phyloP scores from a whole-genome alignment of 371 early-diverging fungal species.

The Dichotomocladium elegans region DNA sequence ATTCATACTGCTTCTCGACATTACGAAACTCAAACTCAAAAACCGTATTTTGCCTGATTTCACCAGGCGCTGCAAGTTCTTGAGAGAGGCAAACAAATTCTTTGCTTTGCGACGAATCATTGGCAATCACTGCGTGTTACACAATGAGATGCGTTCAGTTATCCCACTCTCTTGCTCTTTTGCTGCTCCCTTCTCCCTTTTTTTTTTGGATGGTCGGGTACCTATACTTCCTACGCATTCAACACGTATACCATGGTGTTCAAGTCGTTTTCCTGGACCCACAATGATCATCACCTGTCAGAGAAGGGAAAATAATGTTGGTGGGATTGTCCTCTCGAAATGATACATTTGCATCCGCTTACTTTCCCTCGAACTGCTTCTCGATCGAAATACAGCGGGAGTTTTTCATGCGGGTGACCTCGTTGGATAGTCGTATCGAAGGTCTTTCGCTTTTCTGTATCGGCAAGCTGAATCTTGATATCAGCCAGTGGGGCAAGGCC shows the following conservation, averaged over 20 bases:
- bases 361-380: slow-evolving; percentile 95
- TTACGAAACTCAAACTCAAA: slow-evolving; percentile 90
- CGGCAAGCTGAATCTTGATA: neutral
- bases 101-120: slow-evolving; percentile 92
- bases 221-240: slow-evolving; percentile 95
- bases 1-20: slow-evolving; percentile 90
- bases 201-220: slow-evolving; percentile 33
- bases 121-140: slow-evolving; percentile 83
- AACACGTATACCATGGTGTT: slow-evolving; percentile 96
- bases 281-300: slow-evolving; percentile 78
- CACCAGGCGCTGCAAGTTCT: slow-evolving; percentile 89
- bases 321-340: too few relatives aligned
- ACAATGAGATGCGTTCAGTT: neutral
- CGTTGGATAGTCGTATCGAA: neutral
- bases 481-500: slow-evolving; percentile 2
- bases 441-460: neutral
- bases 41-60: slow-evolving; percentile 68
- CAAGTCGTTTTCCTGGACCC: slow-evolving; percentile 86
- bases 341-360: slow-evolving; percentile 9
- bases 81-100: slow-evolving; percentile 88
- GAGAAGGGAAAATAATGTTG: neutral
- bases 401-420: slow-evolving; percentile 52
- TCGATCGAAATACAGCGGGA: slow-evolving; percentile 94
- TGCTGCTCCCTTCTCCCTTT: neutral
- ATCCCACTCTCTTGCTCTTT: neutral